Conservation (phyloP, 2,329 filamentous ascomycete genomes). For the Penicillium sp. region DNA sequence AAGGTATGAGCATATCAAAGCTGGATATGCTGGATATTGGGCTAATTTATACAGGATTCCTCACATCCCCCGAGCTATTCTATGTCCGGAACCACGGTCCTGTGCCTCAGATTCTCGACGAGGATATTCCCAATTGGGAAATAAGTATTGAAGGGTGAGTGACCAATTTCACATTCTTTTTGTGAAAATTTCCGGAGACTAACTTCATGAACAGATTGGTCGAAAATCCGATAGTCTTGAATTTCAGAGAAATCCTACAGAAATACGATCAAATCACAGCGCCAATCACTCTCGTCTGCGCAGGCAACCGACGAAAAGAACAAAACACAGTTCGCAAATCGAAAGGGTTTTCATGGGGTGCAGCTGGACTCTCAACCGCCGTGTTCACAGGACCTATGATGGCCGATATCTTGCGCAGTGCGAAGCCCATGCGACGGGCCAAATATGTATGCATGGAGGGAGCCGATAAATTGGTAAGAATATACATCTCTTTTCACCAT, state of each 20-base stretch:
- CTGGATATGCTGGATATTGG: not conserved
- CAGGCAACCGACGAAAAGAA: conserved; percentile 86
- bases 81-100: conserved; percentile 88
- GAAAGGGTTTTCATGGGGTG: conserved; percentile 91
- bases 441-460: conserved; percentile 88
- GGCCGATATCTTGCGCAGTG: conserved; percentile 63
- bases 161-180: not conserved
- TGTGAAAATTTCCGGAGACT: not conserved
- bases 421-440: conserved; percentile 64
- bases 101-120: conserved; percentile 70
- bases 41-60: conserved; percentile 56
- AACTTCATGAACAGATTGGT: conserved; percentile 55
- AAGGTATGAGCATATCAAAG: conserved; percentile 31
- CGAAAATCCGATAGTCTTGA: conserved; percentile 67
- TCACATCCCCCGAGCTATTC: conserved; percentile 82
- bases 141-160: conserved; percentile 71
- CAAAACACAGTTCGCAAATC: conserved; percentile 87
- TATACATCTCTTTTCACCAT: not conserved
- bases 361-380: conserved; percentile 79
- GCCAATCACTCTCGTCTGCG: conserved; percentile 84
- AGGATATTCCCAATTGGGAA: conserved; percentile 71
- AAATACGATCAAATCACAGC: conserved; percentile 78
- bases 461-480: conserved; percentile 65
- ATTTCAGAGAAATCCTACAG: conserved; percentile 64
- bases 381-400: conserved; percentile 81